A percentile compares a stretch with the other conserved stretches of the same genome.
Conservation (phyloP, 768 basidiomycete genomes). For the Panellus pusillus region DNA sequence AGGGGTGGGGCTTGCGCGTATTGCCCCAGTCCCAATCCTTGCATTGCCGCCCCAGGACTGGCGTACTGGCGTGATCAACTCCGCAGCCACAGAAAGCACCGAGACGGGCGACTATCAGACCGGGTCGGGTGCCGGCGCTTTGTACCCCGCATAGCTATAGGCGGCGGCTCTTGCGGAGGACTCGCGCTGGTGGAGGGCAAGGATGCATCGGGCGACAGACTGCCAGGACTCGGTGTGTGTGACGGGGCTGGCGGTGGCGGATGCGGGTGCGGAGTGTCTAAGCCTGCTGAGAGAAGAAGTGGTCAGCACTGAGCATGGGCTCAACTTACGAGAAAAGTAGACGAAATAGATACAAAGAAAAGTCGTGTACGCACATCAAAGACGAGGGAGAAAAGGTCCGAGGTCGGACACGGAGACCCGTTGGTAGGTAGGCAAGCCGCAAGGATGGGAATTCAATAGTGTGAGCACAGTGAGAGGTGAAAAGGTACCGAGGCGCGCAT, state of each 20-base stretch:
- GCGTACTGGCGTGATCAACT: not conserved
- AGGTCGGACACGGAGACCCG: too few species aligned
- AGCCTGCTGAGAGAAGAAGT: not conserved
- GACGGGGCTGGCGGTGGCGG: not conserved
- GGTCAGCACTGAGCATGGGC: not conserved
- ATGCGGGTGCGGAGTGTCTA: not conserved
- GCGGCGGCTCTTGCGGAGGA: not conserved
- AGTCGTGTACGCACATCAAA: too few species aligned
- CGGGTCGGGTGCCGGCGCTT: too few species aligned
- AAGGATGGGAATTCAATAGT: too few species aligned
- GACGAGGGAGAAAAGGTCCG: too few species aligned
- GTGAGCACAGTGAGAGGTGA: too few species aligned
- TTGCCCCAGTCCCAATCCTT: not conserved
- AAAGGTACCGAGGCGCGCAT: conserved; percentile 13
- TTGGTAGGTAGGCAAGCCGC: too few species aligned
- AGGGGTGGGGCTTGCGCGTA: not conserved
- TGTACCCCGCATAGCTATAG: too few species aligned
- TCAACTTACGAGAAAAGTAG: too few species aligned
- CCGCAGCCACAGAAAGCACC: too few species aligned
- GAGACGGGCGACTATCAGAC: not conserved
- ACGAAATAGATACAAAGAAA: too few species aligned
- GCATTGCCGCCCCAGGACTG: too few species aligned
- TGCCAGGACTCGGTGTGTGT: not conserved
- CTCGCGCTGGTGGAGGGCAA: not conserved
- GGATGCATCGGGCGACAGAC: not conserved